A percentile compares a stretch with the other conserved stretches of the same genome.
Conservation (phyloP, 306 rosid genomes). For the Albizia julibrissin region DNA sequence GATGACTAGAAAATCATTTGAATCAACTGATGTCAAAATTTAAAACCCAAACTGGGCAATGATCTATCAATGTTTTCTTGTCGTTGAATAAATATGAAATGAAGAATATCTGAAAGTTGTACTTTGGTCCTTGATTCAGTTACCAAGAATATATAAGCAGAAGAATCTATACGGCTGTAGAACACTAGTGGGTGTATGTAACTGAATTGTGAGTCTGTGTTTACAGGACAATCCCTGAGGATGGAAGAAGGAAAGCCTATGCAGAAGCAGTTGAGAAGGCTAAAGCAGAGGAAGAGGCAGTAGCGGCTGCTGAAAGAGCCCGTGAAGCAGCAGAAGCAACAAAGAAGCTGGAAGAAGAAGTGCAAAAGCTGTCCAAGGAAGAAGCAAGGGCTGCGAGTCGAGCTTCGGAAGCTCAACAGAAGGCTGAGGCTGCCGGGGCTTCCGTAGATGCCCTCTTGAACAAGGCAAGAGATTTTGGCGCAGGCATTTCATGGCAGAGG, state of each 20-base stretch:
- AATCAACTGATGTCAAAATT: background rate
- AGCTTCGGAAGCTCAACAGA: conserved; percentile 63
- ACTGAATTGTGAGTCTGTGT: conserved; percentile 20
- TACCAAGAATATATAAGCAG: background rate
- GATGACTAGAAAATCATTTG: background rate
- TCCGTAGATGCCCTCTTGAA: conserved; percentile 56
- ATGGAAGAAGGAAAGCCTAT: conserved; percentile 85
- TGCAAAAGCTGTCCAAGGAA: conserved; percentile 54
- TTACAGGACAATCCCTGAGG: conserved; percentile 77
- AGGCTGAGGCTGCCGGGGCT: conserved; percentile 56
- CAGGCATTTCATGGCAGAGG: conserved; percentile 74
- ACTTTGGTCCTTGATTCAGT: background rate
- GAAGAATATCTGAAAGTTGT: background rate
- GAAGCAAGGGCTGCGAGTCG: conserved; percentile 51
- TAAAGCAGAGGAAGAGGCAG: conserved; percentile 84
- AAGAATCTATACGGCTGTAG: background rate
- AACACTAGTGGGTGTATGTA: background rate
- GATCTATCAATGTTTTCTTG: background rate
- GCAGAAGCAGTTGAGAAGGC: conserved; percentile 64
- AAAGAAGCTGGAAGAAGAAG: conserved; percentile 65
- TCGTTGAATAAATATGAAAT: background rate
- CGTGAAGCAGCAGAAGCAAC: conserved; percentile 56
- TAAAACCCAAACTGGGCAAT: background rate
- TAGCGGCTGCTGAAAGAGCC: conserved; percentile 58
- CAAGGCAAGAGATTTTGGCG: conserved; percentile 73